These are phyloP conservation scores for Gracilaria caudata DNA, from an alignment of 23 red algal genomes.

Conservation along the genomic window DNA sequence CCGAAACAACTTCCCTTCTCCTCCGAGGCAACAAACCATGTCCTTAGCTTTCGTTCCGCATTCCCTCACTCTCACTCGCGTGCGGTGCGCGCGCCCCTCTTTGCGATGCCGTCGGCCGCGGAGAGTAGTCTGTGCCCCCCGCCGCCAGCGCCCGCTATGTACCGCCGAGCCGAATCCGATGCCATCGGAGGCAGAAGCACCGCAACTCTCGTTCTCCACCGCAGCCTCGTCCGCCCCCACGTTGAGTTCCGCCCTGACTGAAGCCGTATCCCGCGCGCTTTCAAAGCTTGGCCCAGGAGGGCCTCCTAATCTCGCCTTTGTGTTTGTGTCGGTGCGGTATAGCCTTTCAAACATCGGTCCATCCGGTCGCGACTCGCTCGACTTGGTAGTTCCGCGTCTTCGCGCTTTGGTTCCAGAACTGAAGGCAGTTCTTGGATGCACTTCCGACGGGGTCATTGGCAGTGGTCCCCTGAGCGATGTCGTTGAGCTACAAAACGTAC, in stretches of 20 bases:
- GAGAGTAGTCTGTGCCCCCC: no score
- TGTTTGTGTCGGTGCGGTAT: slow-evolving; percentile 73
- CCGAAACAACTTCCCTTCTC: background rate
- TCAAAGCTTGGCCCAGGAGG: slow-evolving; percentile 58
- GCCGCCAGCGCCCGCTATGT: no score
- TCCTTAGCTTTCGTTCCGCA: no score
- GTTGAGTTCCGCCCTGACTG: slow-evolving; percentile 49
- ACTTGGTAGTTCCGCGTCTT: slow-evolving; percentile 61
- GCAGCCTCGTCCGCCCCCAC: slow-evolving; percentile 57
- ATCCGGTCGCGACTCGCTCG: slow-evolving; percentile 60
- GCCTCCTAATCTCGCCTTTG: slow-evolving; percentile 49
- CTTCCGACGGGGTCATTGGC: slow-evolving; percentile 74
- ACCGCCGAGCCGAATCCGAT: no score
- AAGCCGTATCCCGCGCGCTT: slow-evolving; percentile 62
- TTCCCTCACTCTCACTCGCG: no score
- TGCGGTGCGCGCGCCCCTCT: no score
- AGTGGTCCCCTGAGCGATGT: slow-evolving; percentile 19
- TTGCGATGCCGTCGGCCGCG: no score
- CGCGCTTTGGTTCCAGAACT: slow-evolving; percentile 61
- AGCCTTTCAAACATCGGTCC: slow-evolving; percentile 49
- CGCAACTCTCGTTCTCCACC: slow-evolving; percentile 51
- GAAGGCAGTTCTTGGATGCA: slow-evolving; percentile 67
- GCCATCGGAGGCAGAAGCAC: no score
- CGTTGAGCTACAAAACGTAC: slow-evolving; percentile 56
- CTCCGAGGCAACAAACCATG: background rate